Evolutionary conservation across 768 basidiomycete species (phyloP).

Genomic region (Rhodocollybia butyracea): DNA sequence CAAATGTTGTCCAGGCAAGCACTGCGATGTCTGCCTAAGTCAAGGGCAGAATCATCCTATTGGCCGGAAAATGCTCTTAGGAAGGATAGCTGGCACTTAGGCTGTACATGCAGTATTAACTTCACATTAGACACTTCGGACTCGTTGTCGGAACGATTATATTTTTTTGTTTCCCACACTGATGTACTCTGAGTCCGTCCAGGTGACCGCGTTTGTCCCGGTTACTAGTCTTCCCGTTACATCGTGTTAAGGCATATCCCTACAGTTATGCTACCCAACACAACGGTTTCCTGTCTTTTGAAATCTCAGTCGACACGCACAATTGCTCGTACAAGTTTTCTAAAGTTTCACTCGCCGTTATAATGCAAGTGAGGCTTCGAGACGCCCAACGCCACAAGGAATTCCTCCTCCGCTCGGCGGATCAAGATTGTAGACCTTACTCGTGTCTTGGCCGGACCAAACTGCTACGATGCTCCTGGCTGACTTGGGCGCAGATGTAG

Average conservation of each 20-base stretch:
- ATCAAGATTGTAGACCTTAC: conserved; percentile 87
- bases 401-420: conserved; percentile 75
- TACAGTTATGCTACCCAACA: too few species aligned
- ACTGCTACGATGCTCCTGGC: conserved; percentile 92
- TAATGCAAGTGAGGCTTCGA: not conserved
- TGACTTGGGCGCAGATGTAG: conserved; percentile 88
- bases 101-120: not conserved
- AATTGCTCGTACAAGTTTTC: not conserved
- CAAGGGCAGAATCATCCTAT: too few species aligned
- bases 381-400: conserved; percentile 24
- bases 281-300: too few species aligned
- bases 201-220: too few species aligned
- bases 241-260: too few species aligned
- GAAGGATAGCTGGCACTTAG: too few species aligned
- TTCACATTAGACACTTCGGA: not conserved
- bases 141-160: not conserved
- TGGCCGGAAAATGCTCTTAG: too few species aligned
- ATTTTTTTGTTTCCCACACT: not conserved
- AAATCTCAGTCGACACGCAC: not conserved
- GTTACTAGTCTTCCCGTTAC: too few species aligned
- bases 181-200: too few species aligned
- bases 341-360: not conserved
- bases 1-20: too few species aligned
- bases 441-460: conserved; percentile 83
- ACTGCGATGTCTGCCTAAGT: too few species aligned